These are phyloP conservation scores for Hawksworthiomyces lignivorus DNA, from an alignment of 2,329 filamentous ascomycete genomes.

Conservation along the genomic window DNA sequence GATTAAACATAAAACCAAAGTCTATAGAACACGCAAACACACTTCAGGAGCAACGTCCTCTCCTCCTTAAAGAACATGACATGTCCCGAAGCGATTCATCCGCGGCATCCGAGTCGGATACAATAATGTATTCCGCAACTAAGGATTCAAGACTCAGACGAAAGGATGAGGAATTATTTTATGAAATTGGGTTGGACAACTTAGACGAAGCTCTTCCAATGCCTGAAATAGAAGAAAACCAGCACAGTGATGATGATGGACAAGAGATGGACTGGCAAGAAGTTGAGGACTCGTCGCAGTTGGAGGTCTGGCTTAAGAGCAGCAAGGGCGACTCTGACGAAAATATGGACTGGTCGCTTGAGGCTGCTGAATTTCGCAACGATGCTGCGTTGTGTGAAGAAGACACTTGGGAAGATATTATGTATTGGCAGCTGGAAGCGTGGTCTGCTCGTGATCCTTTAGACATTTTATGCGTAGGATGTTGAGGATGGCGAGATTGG, in stretches of 20 bases:
- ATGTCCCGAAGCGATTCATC: too few species aligned
- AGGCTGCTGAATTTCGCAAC: too few species aligned
- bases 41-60: too few species aligned
- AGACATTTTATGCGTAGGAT: too few species aligned
- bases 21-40: too few species aligned
- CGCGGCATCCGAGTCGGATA: too few species aligned
- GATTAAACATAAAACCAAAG: too few species aligned
- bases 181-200: conserved; percentile 1
- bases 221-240: not conserved
- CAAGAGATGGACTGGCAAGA: conserved; percentile 7
- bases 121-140: too few species aligned
- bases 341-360: too few species aligned
- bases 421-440: conserved; percentile 7
- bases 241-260: not conserved
- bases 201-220: not conserved
- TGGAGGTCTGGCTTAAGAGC: not conserved
- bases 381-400: too few species aligned
- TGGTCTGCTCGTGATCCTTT: not conserved
- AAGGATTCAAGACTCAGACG: not conserved
- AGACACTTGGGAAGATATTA: conserved; percentile 10
- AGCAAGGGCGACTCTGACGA: not conserved
- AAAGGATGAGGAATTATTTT: not conserved
- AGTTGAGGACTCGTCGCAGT: conserved; percentile 8
- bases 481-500: not conserved
- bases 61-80: too few species aligned